phyloP scores from a whole-genome alignment of 2,329 filamentous ascomycete genomes.

The Pyricularia sp. region DNA sequence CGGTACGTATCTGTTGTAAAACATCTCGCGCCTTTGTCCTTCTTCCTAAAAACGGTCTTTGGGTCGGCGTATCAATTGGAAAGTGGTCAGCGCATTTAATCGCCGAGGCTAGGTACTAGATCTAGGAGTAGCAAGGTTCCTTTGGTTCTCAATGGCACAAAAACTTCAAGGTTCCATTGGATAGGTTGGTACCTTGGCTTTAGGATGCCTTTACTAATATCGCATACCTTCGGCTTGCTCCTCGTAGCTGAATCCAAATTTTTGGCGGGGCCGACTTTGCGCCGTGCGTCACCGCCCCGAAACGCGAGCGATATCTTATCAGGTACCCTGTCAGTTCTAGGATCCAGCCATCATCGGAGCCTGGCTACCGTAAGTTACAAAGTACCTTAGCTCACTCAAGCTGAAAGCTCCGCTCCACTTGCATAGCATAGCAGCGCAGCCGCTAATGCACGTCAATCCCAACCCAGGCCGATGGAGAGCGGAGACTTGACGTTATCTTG shows the following conservation, averaged over 20 bases:
- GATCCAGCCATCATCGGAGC: not conserved
- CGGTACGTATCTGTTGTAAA: constrained; percentile 27
- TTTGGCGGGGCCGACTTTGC: not conserved
- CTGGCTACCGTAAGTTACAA: not conserved
- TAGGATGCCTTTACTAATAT: too few species aligned
- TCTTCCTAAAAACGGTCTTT: not conserved
- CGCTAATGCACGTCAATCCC: not conserved
- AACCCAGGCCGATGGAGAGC: not conserved
- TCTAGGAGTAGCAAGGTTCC: not conserved
- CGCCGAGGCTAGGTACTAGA: not conserved
- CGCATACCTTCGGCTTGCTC: too few species aligned
- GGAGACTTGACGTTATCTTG: not conserved
- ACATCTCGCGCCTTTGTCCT: not conserved
- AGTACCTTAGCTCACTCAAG: too few species aligned
- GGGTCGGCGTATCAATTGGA: not conserved
- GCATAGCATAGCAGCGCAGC: not conserved
- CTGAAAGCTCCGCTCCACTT: not conserved
- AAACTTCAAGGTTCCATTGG: too few species aligned
- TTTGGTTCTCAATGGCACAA: not conserved
- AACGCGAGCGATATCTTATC: constrained; percentile 5
- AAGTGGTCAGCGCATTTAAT: not conserved
- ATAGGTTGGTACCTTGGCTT: too few species aligned
- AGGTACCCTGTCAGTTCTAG: not conserved
- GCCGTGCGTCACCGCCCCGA: not conserved
- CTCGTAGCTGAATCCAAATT: not conserved